These are phyloP conservation scores for Phalaenopsis hybrid DNA, from an alignment of 116 monocot species.

Conservation along the genomic window DNA sequence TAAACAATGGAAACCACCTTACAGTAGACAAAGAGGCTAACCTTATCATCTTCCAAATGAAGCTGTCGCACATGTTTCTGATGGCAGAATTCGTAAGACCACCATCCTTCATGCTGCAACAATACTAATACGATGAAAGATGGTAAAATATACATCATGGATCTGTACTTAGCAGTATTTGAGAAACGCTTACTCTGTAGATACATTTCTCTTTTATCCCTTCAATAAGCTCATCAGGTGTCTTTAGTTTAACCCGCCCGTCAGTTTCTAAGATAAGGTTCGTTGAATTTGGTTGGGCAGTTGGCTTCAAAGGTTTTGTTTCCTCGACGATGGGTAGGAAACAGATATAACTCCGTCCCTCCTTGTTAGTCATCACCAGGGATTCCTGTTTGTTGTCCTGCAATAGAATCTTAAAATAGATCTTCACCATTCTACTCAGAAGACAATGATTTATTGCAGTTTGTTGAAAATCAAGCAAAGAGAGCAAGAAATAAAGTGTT, in stretches of 20 bases:
- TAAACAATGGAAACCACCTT: too few relatives aligned
- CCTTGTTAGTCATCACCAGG: slow-evolving; percentile 60
- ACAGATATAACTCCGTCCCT: slow-evolving; percentile 61
- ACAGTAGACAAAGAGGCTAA: slow-evolving; percentile 14
- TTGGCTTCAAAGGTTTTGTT: slow-evolving; percentile 43
- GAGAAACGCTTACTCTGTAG: slow-evolving; percentile 41
- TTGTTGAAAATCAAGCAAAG: too few relatives aligned
- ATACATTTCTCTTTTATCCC: slow-evolving; percentile 73
- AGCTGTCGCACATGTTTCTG: slow-evolving; percentile 62
- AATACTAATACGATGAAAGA: not conserved
- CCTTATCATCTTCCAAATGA: slow-evolving; percentile 76
- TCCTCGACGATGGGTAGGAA: slow-evolving; percentile 74
- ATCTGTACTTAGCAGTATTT: not conserved
- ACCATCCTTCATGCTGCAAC: slow-evolving; percentile 93
- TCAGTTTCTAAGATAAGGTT: slow-evolving; percentile 58
- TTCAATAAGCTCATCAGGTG: slow-evolving; percentile 88
- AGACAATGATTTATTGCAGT: too few relatives aligned
- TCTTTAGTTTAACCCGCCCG: slow-evolving; percentile 49
- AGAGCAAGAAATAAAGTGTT: too few relatives aligned
- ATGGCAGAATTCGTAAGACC: slow-evolving; percentile 95
- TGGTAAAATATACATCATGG: not conserved
- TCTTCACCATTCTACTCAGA: not conserved
- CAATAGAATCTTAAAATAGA: slow-evolving; percentile 9
- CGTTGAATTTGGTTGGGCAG: slow-evolving; percentile 54
- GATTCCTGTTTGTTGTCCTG: slow-evolving; percentile 75